Percentiles rank a stretch among this genome's conserved stretches.
phyloP scores from a whole-genome alignment of 2,329 filamentous ascomycete species.

The Diplocarpon rosae region DNA sequence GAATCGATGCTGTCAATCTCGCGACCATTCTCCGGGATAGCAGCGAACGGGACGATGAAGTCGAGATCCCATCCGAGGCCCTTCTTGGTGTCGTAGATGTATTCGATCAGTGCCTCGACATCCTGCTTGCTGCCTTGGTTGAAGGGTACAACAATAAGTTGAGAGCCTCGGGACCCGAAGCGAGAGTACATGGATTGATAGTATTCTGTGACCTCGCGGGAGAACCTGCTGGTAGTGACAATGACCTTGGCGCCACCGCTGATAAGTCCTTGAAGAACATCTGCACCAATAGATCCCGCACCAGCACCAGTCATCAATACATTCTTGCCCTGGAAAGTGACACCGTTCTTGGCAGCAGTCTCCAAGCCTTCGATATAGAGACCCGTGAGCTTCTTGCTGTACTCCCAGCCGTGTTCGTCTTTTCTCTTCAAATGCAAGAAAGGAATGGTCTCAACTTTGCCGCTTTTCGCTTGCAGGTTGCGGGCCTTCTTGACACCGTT shows the following conservation, averaged over 20 bases:
- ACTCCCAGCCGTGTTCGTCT: constrained; percentile 90
- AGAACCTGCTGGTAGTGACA: constrained; percentile 94
- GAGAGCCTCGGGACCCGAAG: constrained; percentile 84
- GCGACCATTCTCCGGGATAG: constrained; percentile 93
- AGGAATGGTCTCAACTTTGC: constrained; percentile 93
- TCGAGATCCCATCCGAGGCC: constrained; percentile 98
- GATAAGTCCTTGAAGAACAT: constrained; percentile 90
- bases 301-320: constrained; percentile 97
- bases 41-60: constrained; percentile 90
- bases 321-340: constrained; percentile 91
- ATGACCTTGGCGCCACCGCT: constrained; percentile 94
- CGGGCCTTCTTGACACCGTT: constrained; percentile 46
- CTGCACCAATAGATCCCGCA: constrained; percentile 93
- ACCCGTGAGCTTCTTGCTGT: constrained; percentile 96
- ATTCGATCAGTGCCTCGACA: constrained; percentile 84
- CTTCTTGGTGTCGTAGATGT: constrained; percentile 94
- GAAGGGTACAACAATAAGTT: constrained; percentile 96
- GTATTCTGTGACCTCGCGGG: constrained; percentile 94
- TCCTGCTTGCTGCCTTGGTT: constrained; percentile 99
- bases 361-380: constrained; percentile 88
- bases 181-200: constrained; percentile 98
- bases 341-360: constrained; percentile 73
- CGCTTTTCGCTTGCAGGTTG: constrained; percentile 52
- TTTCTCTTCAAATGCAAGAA: constrained; percentile 97
- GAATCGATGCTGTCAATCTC: constrained; percentile 96